These are phyloP conservation scores for Mucor circinelloides DNA, from an alignment of 371 early-diverging fungal genomes.

Conservation along the genomic window DNA sequence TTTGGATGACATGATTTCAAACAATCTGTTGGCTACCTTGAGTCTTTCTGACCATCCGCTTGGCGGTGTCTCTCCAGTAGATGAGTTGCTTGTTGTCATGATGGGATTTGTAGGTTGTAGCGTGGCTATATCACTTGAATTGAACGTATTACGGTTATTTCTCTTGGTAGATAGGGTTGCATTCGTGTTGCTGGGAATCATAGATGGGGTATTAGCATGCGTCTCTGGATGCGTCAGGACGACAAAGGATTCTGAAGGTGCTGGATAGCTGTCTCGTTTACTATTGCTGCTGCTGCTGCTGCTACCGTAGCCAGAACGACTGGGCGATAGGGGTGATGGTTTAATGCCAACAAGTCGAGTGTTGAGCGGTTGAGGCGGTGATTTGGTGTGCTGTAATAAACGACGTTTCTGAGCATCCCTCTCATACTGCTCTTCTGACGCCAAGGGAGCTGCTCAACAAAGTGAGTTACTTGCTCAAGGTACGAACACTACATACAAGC, in stretches of 20 bases:
- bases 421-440: conserved; percentile 34
- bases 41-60: conserved; percentile 55
- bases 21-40: conserved; percentile 66
- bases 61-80: conserved; percentile 20
- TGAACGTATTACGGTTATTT: neutral
- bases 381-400: neutral
- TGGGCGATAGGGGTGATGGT: neutral
- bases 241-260: conserved; percentile 61
- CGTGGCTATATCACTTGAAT: neutral
- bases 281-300: neutral
- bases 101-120: neutral
- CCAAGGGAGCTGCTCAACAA: conserved; percentile 27
- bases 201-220: conserved; percentile 5
- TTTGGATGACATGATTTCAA: conserved; percentile 71
- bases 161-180: neutral
- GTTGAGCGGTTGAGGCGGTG: neutral
- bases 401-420: conserved; percentile 13
- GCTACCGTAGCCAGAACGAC: neutral
- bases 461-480: neutral
- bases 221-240: conserved; percentile 50
- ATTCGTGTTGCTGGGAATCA: conserved; percentile 4
- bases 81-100: neutral
- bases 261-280: conserved; percentile 31
- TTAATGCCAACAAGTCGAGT: conserved; percentile 12
- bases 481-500: neutral